These are phyloP conservation scores for Nicotiana paniculata DNA, from an alignment of 257 asterid genomes.

Conservation along the genomic window DNA sequence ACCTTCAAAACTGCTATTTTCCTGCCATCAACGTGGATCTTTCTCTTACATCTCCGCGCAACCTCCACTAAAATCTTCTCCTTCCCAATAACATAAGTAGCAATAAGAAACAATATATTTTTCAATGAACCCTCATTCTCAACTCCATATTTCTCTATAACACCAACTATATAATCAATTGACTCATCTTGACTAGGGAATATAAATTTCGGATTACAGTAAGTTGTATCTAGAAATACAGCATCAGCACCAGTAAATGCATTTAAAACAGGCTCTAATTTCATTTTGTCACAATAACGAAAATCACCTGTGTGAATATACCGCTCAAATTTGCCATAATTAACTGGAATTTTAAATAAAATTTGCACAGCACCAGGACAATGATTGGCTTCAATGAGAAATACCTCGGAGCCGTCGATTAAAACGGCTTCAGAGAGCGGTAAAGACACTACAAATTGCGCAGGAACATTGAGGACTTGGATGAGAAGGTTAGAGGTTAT, in stretches of 20 bases:
- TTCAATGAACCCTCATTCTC: constrained; percentile 38
- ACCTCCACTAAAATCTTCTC: constrained; percentile 84
- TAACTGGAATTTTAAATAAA: constrained; percentile 54
- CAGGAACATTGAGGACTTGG: constrained; percentile 52
- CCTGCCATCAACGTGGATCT: constrained; percentile 51
- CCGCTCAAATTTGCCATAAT: constrained; percentile 43
- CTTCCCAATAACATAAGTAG: constrained; percentile 86
- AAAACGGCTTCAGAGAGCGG: constrained; percentile 37
- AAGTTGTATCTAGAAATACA: constrained; percentile 78
- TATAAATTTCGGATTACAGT: constrained; percentile 75
- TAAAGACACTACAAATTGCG: constrained; percentile 38
- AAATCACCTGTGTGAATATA: constrained; percentile 92
- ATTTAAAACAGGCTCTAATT: constrained; percentile 28
- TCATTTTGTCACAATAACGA: constrained; percentile 66
- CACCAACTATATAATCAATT: constrained; percentile 64
- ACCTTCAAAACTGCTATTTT: constrained; percentile 60
- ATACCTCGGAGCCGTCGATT: constrained; percentile 63
- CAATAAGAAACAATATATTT: constrained; percentile 73
- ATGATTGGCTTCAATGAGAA: constrained; percentile 73
- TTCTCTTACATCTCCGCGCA: constrained; percentile 67
- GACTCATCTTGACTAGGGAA: constrained; percentile 89
- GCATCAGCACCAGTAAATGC: constrained; percentile 77
- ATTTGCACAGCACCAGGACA: constrained; percentile 97
- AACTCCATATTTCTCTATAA: constrained; percentile 43
- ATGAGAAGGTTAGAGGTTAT: constrained; percentile 64